A percentile compares a stretch with the other conserved stretches of the same genome.
Conservation (phyloP, 331 rosid genomes). For the Prunus yedoensis region DNA sequence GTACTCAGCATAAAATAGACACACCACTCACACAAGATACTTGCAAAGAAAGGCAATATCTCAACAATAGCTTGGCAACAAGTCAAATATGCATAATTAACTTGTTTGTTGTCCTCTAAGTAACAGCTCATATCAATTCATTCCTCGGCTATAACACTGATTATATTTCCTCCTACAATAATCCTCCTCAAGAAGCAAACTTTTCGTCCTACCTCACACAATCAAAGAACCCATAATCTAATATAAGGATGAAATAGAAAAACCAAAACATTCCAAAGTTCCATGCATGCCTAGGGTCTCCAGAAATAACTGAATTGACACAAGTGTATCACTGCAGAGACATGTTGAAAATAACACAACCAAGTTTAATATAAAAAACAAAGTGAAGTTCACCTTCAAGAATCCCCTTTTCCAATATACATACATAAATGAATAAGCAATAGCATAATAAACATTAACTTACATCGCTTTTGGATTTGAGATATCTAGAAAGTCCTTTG, state of each 20-base stretch:
- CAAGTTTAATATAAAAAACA: not conserved
- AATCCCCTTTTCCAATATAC: constrained; percentile 8
- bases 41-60: not conserved
- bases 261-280: not conserved
- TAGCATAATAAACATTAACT: constrained; percentile 38
- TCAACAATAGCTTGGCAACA: not conserved
- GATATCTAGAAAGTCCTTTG: constrained; percentile 91
- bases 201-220: not conserved
- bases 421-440: constrained; percentile 7
- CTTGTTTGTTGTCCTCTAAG: not conserved
- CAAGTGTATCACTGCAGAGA: not conserved
- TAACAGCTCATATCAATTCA: constrained; percentile 2
- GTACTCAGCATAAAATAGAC: not conserved
- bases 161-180: not conserved
- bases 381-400: constrained; percentile 14
- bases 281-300: not conserved
- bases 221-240: not conserved
- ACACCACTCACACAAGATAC: not conserved
- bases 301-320: not conserved
- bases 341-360: not conserved
- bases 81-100: not conserved
- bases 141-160: not conserved
- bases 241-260: not conserved
- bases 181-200: not conserved
- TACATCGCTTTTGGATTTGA: constrained; percentile 99